Base-by-base conservation (phyloP, 495 filamentous ascomycete genomes). In the Neurospora discreta region DNA sequence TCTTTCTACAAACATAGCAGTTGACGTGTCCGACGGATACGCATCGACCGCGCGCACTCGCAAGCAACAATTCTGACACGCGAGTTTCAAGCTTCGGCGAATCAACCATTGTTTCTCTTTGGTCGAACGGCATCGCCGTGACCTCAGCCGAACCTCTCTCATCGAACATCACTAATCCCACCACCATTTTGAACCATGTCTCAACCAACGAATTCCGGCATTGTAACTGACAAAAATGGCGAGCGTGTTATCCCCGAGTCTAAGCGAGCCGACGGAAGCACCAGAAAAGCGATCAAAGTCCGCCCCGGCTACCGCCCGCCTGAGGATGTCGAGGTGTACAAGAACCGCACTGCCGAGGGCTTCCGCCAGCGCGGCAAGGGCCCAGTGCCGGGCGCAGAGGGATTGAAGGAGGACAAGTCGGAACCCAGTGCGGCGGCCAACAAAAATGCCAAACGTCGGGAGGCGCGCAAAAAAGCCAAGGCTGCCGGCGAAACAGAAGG, bases 251-350 rank as follows among this genome's bases (percentile, higher is more conserved):
- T 99, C 71, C 96, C 96, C 40, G 88, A 94, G 30, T 97, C 95
- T 1, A 80, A 87, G 36, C 91, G 96, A 65, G 82, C 96, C 8
- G 96, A 99, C 75, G 96, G 96, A 69, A 92, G 91, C 23, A 91
- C 90, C 18, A 86, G 96, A 39, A 94, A 91, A 76, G 96, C 97
- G 77, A 98, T 97, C 70, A 92, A 92, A 74, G 92, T 99, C 52
- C 89, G 93, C 3, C 94, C 95, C 15, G 96, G 96, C 67, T 99
- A 98, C 81, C 88, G 88, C 41, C 96, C 96, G 0, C 95, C 95
- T 3, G 96, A 99, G 80, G 96, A 99, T 81, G 92, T 98, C 71
- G 93, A 98, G 77, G 84, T 97, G 42, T 99, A 98, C 87, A 95
- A 92, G 85, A 98, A 97, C 82, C 89, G 91, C 52, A 92, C 90